Conservation (phyloP, 768 basidiomycete species). For the Naganishia antarctica region DNA sequence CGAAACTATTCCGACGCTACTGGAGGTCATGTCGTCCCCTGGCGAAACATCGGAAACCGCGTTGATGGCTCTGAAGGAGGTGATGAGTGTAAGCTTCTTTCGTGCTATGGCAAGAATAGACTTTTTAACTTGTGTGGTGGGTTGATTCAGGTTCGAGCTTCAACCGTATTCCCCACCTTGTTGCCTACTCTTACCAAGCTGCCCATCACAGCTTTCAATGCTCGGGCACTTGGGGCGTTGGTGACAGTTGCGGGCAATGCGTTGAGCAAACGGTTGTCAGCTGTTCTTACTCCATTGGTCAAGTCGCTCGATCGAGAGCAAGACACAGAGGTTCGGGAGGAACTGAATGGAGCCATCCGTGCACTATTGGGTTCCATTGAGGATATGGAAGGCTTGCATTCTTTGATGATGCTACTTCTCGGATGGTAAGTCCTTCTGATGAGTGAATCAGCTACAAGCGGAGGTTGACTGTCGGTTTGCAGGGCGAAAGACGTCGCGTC, state of each 20-base stretch:
- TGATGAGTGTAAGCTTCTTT: slow-evolving; percentile 70
- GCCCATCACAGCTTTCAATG: slow-evolving; percentile 94
- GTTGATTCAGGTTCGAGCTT: slow-evolving; percentile 72
- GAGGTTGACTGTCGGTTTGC: not conserved
- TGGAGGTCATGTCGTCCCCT: slow-evolving; percentile 88
- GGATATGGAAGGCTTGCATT: slow-evolving; percentile 83
- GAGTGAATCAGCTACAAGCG: not conserved
- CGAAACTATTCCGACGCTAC: slow-evolving; percentile 86
- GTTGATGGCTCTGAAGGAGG: slow-evolving; percentile 82
- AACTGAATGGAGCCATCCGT: slow-evolving; percentile 68
- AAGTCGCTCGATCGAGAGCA: slow-evolving; percentile 62
- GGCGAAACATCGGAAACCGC: slow-evolving; percentile 94
- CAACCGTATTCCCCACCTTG: slow-evolving; percentile 92
- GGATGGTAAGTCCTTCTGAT: slow-evolving; percentile 62
- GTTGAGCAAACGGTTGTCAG: slow-evolving; percentile 71
- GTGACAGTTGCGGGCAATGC: slow-evolving; percentile 91
- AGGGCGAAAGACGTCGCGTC: slow-evolving; percentile 78
- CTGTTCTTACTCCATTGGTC: slow-evolving; percentile 73
- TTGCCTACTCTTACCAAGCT: slow-evolving; percentile 85
- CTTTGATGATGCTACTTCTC: slow-evolving; percentile 78
- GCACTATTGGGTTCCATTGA: slow-evolving; percentile 72
- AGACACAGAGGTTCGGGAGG: slow-evolving; percentile 65
- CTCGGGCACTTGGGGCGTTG: slow-evolving; percentile 78
- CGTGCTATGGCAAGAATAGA: too few species aligned
- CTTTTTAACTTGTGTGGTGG: too few species aligned